Evolutionary conservation across 306 rosid genomes (phyloP), one percentile per base, ranked within the genome.

Genomic region (Prunus fruticosa): DNA sequence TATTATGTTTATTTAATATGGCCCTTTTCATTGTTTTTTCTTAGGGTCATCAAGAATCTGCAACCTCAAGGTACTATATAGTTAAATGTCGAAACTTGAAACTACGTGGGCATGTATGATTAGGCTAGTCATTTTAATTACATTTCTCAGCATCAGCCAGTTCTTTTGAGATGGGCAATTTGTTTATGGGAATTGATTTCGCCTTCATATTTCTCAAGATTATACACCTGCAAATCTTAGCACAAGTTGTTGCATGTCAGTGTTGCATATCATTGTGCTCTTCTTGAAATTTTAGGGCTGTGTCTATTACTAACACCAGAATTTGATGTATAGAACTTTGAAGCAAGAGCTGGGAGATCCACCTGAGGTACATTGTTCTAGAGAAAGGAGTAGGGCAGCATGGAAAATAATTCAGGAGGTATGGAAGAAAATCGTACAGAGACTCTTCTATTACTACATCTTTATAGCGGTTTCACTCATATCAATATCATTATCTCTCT

Each of bases 311-410:
- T 43, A 27, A 58, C 38, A 12, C 56, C 27, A 38, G 46, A 71
- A 52, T 50, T 53, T 34, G 56, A 46, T 69, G 66, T 75, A 69
- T 79, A 90, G 92, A 73, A 61, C 56, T 79, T 77, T 74, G 19
- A 67, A 79, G 69, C 88, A 76, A 46, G 91, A 85, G 60, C 76
- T 50, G 23, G 86, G 83, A 72, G 81, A 82, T 82, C 81, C 71
- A 66, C 77, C 64, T 15, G 93, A 87, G 82, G 88, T 92, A 66
- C 96, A 81, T 79, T 94, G 98, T 84, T 94, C 98, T 30, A 85
- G 98, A 81, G 93, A 90, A 76, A 89, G 98, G 83, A 94, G 96
- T 78, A 80, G 89, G 82, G 93, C 86, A 56, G 96, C 96, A 12
- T 76, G 87, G 96, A 81, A 92, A 81, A 83, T 94, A 69, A 85